Evolutionary conservation across 2,329 filamentous ascomycete genomes (phyloP).

Genomic region (Fusarium tupiense): DNA sequence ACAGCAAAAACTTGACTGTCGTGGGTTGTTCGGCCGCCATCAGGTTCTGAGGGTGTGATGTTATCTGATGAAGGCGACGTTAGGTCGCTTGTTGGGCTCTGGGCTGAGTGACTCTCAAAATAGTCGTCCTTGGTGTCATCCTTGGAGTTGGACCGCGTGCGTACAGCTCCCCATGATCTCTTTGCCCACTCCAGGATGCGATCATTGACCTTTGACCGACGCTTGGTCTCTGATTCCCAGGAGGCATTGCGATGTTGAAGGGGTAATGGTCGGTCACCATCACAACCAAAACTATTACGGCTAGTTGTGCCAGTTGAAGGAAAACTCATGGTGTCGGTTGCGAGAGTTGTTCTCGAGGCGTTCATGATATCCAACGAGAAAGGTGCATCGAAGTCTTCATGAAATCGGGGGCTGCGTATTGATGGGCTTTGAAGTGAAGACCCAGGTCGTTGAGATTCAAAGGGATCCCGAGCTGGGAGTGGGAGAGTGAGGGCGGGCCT

Average conservation of each 20-base stretch:
- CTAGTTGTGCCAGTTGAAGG: conserved; percentile 35
- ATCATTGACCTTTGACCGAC: conserved; percentile 46
- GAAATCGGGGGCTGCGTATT: conserved; percentile 48
- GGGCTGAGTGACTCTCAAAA: conserved; percentile 21
- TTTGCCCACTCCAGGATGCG: conserved; percentile 49
- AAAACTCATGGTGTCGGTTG: conserved; percentile 42
- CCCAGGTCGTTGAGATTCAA: conserved; percentile 33
- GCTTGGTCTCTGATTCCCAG: conserved; percentile 43
- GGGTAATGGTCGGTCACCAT: conserved; percentile 32
- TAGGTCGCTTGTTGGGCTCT: conserved; percentile 31
- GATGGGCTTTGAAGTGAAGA: conserved; percentile 34
- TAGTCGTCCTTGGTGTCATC: conserved; percentile 38
- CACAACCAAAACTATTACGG: conserved; percentile 43
- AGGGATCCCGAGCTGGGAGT: conserved; percentile 38
- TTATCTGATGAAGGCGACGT: conserved; percentile 30
- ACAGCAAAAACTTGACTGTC: conserved; percentile 21
- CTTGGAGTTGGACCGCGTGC: conserved; percentile 39
- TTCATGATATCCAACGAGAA: conserved; percentile 50
- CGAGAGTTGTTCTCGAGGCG: conserved; percentile 43
- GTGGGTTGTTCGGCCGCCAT: conserved; percentile 9
- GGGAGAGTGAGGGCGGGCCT: conserved; percentile 43
- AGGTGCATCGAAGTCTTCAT: conserved; percentile 52
- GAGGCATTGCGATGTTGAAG: conserved; percentile 41
- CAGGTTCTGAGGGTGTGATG: conserved; percentile 26
- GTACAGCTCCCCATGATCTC: conserved; percentile 44